Base-by-base conservation (phyloP, 2,329 filamentous ascomycete genomes). In the Stemphylium lycopersici region DNA sequence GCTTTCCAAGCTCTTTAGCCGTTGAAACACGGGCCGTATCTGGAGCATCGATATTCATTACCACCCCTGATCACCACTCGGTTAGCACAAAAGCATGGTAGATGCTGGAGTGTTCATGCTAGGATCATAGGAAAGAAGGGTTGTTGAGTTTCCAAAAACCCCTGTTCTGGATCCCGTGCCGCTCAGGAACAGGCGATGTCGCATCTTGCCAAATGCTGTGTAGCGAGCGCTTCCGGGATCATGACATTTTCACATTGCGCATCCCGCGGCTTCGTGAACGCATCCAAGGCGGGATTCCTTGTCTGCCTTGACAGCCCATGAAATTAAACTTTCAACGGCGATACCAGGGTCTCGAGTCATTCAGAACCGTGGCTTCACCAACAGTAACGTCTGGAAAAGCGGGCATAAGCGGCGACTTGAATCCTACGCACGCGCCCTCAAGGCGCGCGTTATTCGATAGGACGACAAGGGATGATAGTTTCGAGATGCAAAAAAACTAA, bases 381-480 rank as follows among this genome's bases (percentile, higher is more conserved):
- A 33, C 34, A 48, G 16, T 42, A 36, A 48, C 41, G 45, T 58
- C 31, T 33, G 33, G 43, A 48, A 33, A 53, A 49, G 55, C 47
- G 42, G 43, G 22, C 37, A 44, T 39, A 39, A 48, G 50, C 50
- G 54, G 56, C 45, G 48, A 60, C 33, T 32, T 34, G 16, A 38
- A 45, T 42, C 29, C 55, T 58, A 62, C 55, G 52, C 55, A 64
- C 55, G 65, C 62, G 65, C 63, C 56, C 32, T 55, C 46, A 53
- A 59, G 34, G 63, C 52, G 63, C 60, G 62, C 62, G 45, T 59
- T 58, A 62, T 56, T 50, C 53, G 59, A 68, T 59, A 57, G 49
- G 54, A 41, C 44, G 31, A 56, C 43, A 47, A 53, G 45, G 44
- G 29, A 49, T 43, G 42, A 41, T 45, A 41, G 41, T 33, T 41